Evolutionary conservation across 345 rosid genomes (phyloP).

Genomic region (Salix udensis): DNA sequence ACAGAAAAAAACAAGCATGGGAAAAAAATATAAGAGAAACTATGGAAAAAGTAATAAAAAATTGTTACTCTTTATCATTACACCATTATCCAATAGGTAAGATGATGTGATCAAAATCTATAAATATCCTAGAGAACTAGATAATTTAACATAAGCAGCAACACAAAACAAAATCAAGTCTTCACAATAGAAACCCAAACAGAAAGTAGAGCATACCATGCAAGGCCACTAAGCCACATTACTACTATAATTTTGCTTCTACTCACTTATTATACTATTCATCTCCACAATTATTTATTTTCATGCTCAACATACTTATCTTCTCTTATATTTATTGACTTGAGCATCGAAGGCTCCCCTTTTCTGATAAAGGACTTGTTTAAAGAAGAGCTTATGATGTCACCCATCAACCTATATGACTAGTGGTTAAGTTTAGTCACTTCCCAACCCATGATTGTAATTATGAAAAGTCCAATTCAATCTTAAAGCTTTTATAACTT

Average conservation of each 20-base stretch:
- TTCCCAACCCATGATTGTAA: not conserved
- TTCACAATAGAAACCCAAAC: not conserved
- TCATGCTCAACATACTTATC: not conserved
- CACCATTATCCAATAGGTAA: not conserved
- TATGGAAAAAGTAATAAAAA: no score
- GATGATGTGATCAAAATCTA: not conserved
- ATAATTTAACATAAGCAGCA: no score
- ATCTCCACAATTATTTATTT: not conserved
- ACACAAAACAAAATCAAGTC: not conserved
- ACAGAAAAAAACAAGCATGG: no score
- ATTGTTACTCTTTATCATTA: not conserved
- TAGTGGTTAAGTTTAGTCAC: not conserved
- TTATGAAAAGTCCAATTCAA: not conserved
- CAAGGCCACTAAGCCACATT: not conserved
- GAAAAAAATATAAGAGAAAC: no score
- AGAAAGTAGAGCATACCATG: not conserved
- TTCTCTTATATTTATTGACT: no score
- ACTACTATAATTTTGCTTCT: no score
- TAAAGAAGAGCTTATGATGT: not conserved
- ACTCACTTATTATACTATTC: no score
- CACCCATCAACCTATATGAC: not conserved
- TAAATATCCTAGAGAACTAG: not conserved
- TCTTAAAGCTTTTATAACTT: not conserved
- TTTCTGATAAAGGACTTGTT: accelerated
- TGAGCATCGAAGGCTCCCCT: no score